Percentiles rank a stretch among this genome's conserved stretches.
Conservation (phyloP, 768 basidiomycete genomes). For the Macrolepiota fuliginosa region DNA sequence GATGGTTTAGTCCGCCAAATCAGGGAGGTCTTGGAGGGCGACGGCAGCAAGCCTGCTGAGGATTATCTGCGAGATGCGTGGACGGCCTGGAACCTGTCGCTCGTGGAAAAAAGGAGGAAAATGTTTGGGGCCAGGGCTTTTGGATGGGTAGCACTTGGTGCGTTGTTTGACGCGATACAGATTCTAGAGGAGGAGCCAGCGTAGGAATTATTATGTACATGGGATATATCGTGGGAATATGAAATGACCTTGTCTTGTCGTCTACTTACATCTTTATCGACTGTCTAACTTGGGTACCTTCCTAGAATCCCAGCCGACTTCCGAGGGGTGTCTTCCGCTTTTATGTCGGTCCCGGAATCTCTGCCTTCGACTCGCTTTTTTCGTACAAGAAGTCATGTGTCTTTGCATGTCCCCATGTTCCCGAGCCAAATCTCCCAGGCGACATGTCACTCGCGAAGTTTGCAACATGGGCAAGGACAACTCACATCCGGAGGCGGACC, state of each 20-base stretch:
- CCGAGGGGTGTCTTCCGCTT: background rate
- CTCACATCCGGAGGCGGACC: background rate
- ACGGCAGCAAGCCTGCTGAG: slow-evolving; percentile 34
- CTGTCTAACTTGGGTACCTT: background rate
- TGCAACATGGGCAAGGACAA: background rate
- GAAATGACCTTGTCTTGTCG: too few relatives aligned
- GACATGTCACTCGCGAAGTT: background rate
- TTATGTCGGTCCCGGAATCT: background rate
- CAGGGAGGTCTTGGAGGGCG: slow-evolving; percentile 45
- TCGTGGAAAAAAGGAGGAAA: slow-evolving; percentile 23
- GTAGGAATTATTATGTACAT: background rate
- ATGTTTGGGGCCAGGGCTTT: slow-evolving; percentile 59
- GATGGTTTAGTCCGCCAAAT: slow-evolving; percentile 46
- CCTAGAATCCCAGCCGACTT: background rate
- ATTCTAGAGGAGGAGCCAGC: background rate
- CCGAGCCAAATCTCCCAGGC: background rate
- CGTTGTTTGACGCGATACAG: slow-evolving; percentile 48
- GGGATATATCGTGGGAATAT: background rate
- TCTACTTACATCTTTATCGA: too few relatives aligned
- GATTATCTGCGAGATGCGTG: slow-evolving; percentile 46
- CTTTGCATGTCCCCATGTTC: background rate
- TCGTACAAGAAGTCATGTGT: slow-evolving; percentile 7
- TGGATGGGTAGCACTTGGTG: slow-evolving; percentile 55
- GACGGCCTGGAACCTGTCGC: slow-evolving; percentile 50
- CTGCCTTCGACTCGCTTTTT: background rate